Evolutionary conservation across 169 alveolate genomes (phyloP).

Genomic region (Cryptosporidium ryanae): DNA sequence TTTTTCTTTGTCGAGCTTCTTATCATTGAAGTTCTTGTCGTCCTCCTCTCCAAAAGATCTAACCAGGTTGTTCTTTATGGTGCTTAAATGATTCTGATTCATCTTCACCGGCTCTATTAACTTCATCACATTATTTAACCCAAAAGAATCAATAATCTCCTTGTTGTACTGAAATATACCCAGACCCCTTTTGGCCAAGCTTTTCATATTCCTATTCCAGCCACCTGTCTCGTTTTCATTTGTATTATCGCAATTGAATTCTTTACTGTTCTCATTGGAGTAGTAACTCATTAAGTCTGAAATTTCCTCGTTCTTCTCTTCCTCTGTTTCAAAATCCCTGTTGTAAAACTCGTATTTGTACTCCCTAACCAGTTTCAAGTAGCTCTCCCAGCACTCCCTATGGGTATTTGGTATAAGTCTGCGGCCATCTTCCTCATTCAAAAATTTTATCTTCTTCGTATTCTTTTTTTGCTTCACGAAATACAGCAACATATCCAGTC

Average conservation of each 20-base stretch:
- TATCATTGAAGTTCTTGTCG: neutral
- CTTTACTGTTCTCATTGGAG: neutral
- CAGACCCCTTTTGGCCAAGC: neutral
- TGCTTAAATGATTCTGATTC: neutral
- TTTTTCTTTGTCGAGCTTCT: neutral
- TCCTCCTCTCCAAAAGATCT: neutral
- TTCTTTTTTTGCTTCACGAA: neutral
- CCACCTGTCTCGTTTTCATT: neutral
- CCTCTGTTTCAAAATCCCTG: constrained; percentile 21
- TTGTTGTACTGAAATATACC: constrained; percentile 5
- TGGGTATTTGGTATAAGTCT: neutral
- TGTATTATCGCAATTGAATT: neutral
- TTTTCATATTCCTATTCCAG: no score
- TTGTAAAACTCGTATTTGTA: constrained; percentile 19
- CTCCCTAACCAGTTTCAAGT: neutral
- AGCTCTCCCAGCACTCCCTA: constrained; percentile 36
- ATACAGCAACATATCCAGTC: neutral
- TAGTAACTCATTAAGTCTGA: neutral
- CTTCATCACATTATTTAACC: neutral
- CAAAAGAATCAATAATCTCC: constrained; percentile 10
- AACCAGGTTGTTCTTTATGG: neutral
- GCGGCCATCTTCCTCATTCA: neutral
- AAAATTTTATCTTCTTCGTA: constrained; percentile 6
- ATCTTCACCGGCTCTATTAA: constrained; percentile 19
- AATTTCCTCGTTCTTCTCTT: neutral